A percentile compares a stretch with the other conserved stretches of the same genome.
Conservation (phyloP, 306 rosid species). For the Fagus crenata region DNA sequence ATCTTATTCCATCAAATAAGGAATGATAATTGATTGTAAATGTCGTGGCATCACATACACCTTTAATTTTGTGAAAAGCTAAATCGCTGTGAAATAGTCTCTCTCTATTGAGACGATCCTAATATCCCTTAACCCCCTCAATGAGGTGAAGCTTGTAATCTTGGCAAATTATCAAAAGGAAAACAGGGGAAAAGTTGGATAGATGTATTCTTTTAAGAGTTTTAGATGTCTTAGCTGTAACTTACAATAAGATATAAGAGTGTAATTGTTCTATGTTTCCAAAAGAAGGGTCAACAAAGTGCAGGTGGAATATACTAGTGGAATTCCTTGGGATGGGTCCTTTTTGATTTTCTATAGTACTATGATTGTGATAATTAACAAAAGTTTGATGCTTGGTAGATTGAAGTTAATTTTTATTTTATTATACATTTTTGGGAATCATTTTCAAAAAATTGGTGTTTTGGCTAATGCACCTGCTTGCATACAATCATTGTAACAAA, state of each 20-base stretch:
- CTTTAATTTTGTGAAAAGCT: no score
- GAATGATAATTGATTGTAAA: no score
- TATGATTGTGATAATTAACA: neutral
- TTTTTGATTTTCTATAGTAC: neutral
- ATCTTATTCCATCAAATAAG: no score
- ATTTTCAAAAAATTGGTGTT: neutral
- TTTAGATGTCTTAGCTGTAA: neutral
- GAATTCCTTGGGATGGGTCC: neutral
- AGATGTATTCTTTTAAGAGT: neutral
- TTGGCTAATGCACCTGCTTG: neutral
- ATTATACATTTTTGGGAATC: neutral
- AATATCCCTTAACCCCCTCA: no score
- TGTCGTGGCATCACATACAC: no score
- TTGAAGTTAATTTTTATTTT: neutral
- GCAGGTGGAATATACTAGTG: neutral
- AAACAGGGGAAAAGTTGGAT: neutral
- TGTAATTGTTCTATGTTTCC: neutral
- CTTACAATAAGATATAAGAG: neutral
- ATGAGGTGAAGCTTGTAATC: neutral
- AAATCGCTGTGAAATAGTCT: no score
- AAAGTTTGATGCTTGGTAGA: neutral
- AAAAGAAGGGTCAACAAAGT: neutral
- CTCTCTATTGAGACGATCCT: no score
- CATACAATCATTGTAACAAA: neutral
- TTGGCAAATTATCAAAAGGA: neutral